Percentiles rank a stretch among this genome's conserved stretches.
These are phyloP conservation scores for Xylaria multiplex DNA, from an alignment of 2,329 filamentous ascomycete genomes.

Conservation along the genomic window DNA sequence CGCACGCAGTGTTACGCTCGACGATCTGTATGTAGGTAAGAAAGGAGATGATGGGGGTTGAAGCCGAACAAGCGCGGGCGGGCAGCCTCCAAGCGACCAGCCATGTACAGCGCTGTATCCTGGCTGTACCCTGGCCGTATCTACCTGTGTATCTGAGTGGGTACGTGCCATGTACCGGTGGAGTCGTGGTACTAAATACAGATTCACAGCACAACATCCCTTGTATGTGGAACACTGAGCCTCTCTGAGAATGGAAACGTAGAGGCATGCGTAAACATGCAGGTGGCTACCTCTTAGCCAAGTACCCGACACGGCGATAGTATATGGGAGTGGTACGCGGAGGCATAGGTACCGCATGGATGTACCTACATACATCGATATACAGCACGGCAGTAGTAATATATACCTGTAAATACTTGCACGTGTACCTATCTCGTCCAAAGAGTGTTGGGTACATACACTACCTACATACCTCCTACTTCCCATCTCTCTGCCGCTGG, in stretches of 20 bases:
- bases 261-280: background rate
- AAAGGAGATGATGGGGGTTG: conserved; percentile 38
- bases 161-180: conserved; percentile 2
- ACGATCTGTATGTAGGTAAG: conserved; percentile 34
- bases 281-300: too few species aligned
- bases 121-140: conserved; percentile 13
- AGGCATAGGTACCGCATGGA: background rate
- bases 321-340: background rate
- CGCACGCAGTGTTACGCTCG: conserved; percentile 38
- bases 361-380: background rate
- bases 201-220: conserved; percentile 15
- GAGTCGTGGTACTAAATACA: conserved; percentile 28
- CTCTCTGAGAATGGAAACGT: conserved; percentile 1
- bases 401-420: background rate
- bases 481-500: background rate
- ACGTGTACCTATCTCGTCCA: too few species aligned
- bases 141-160: conserved; percentile 23
- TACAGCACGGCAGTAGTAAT: background rate
- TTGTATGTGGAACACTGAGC: conserved; percentile 12
- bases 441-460: too few species aligned
- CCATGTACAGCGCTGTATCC: conserved; percentile 13
- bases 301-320: too few species aligned
- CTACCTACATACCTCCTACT: too few species aligned
- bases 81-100: conserved; percentile 28
- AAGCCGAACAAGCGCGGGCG: conserved; percentile 34